These are phyloP conservation scores for Pontederia crassipes DNA, from an alignment of 176 grass and related monocot species.

Conservation along the genomic window DNA sequence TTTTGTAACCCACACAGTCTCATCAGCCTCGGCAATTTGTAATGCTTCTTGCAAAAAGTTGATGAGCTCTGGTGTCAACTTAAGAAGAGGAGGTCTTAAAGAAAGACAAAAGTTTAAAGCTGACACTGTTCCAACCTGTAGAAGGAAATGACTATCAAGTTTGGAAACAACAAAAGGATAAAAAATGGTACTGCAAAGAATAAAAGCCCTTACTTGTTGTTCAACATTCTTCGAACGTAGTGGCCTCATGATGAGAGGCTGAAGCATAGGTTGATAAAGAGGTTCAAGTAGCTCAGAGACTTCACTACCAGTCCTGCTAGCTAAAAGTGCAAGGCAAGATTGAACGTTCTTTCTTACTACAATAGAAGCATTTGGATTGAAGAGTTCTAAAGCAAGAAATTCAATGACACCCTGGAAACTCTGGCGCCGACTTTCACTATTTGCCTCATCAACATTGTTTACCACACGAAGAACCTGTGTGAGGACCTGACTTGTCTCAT, in stretches of 20 bases:
- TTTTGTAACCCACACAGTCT: slow-evolving; percentile 91
- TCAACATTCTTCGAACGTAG: slow-evolving; percentile 84
- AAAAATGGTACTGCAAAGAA: not conserved
- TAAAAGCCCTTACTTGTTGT: slow-evolving; percentile 54
- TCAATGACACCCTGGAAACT: slow-evolving; percentile 99
- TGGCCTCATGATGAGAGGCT: slow-evolving; percentile 76
- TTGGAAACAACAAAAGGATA: not conserved
- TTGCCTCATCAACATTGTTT: slow-evolving; percentile 98
- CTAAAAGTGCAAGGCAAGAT: slow-evolving; percentile 80
- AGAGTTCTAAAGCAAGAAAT: slow-evolving; percentile 76
- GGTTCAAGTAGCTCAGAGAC: slow-evolving; percentile 95
- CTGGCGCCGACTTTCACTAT: slow-evolving; percentile 70
- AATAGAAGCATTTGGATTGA: slow-evolving; percentile 93
- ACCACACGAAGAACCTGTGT: slow-evolving; percentile 85
- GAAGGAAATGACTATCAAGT: slow-evolving; percentile 12
- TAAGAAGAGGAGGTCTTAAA: slow-evolving; percentile 90
- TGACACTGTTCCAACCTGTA: slow-evolving; percentile 91
- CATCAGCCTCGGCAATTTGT: slow-evolving; percentile 99
- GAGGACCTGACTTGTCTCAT: slow-evolving; percentile 95
- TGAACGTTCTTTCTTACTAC: slow-evolving; percentile 93
- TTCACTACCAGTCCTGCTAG: slow-evolving; percentile 93
- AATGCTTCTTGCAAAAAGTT: slow-evolving; percentile 98
- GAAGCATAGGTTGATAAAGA: slow-evolving; percentile 76
- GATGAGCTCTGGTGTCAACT: slow-evolving; percentile 73
- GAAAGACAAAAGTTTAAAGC: slow-evolving; percentile 95